A percentile compares a stretch with the other conserved stretches of the same genome.
Conservation (phyloP, 2,329 filamentous ascomycete species). For the Didymella pinodella region DNA sequence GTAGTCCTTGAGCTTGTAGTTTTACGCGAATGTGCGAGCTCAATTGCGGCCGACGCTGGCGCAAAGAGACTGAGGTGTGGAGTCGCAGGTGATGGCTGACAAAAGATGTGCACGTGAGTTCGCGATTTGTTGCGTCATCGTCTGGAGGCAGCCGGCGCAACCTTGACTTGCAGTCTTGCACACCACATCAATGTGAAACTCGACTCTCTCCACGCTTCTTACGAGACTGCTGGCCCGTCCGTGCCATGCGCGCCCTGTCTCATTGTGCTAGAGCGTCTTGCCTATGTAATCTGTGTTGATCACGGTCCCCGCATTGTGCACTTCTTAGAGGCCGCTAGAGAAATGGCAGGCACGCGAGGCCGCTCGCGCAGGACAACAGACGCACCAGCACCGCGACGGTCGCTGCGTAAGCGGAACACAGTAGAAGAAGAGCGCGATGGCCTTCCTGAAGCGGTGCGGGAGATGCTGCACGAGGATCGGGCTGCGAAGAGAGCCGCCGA, state of each 20-base stretch:
- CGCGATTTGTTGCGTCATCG: constrained; percentile 22
- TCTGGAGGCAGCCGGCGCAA: constrained; percentile 6
- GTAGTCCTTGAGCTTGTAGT: background rate
- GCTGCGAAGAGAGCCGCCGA: constrained; percentile 37
- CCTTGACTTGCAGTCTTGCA: background rate
- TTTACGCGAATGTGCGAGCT: background rate
- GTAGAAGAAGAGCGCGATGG: constrained; percentile 34
- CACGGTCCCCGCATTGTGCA: constrained; percentile 2
- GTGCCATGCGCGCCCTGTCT: constrained; percentile 5
- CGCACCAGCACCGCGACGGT: constrained; percentile 31
- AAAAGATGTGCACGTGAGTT: constrained; percentile 13
- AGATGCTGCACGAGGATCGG: constrained; percentile 56
- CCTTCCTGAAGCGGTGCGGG: constrained; percentile 55
- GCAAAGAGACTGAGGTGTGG: background rate
- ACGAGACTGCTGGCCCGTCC: background rate
- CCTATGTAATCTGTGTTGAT: constrained; percentile 2
- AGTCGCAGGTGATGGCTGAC: background rate
- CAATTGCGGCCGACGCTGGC: background rate
- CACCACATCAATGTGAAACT: background rate
- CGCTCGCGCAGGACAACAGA: constrained; percentile 32
- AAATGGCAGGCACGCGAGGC: constrained; percentile 42
- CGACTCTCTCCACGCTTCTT: background rate
- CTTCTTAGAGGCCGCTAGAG: constrained; percentile 4
- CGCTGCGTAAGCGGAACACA: constrained; percentile 32
- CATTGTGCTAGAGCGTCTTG: background rate